Evolutionary conservation across 1,284 basidiomycete genomes (phyloP).

Genomic region (Rhodotorula sp.): DNA sequence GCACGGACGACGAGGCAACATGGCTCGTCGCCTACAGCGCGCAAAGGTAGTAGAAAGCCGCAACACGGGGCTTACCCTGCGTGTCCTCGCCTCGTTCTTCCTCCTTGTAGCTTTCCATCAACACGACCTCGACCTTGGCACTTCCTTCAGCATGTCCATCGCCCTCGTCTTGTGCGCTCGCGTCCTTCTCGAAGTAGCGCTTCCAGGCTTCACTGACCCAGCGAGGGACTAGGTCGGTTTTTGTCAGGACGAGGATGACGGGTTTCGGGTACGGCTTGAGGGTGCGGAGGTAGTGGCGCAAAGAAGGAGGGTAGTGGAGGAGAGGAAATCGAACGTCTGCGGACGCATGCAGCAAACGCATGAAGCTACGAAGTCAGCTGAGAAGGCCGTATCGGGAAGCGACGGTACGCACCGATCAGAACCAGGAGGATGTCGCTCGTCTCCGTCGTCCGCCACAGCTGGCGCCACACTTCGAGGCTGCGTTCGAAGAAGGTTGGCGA

Average conservation of each 20-base stretch:
- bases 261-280: constrained; percentile 54
- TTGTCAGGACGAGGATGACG: constrained; percentile 77
- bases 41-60: too few species aligned
- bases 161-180: constrained; percentile 9
- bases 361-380: too few species aligned
- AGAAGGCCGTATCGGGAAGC: background rate
- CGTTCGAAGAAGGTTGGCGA: constrained; percentile 79
- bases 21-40: too few species aligned
- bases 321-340: constrained; percentile 76
- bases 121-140: constrained; percentile 56
- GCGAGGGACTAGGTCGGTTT: constrained; percentile 70
- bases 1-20: background rate
- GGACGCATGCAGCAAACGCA: background rate
- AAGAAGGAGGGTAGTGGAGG: constrained; percentile 58
- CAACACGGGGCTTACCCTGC: constrained; percentile 45
- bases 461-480: constrained; percentile 88
- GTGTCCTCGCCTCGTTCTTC: constrained; percentile 50
- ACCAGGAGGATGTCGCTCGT: constrained; percentile 47
- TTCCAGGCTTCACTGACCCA: constrained; percentile 65
- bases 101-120: constrained; percentile 69
- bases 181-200: constrained; percentile 57
- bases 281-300: constrained; percentile 54
- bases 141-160: background rate
- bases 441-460: constrained; percentile 60
- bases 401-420: constrained; percentile 35